Conservation (phyloP, 176 grass and related monocot genomes). For the Guadua angustifolia region DNA sequence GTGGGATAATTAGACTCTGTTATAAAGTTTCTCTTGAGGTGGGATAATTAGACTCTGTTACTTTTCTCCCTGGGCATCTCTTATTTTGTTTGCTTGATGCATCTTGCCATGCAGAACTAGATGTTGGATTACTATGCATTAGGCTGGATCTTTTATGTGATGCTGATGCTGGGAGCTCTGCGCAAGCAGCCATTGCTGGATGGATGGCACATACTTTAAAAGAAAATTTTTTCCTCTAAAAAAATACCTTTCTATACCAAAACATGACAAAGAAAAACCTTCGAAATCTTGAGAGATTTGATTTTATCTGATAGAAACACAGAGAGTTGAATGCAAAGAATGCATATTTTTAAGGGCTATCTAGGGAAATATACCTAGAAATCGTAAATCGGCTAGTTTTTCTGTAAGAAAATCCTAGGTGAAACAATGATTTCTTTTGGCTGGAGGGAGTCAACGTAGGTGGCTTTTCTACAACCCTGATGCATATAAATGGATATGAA, state of each 20-base stretch:
- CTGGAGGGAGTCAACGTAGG: not conserved
- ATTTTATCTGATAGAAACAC: not conserved
- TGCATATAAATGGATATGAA: not conserved
- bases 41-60: not conserved
- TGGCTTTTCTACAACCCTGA: not conserved
- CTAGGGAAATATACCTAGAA: not conserved
- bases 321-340: not conserved
- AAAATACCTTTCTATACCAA: not conserved
- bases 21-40: not conserved
- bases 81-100: not conserved
- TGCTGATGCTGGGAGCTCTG: not conserved
- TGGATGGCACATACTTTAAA: not conserved
- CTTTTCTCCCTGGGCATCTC: not conserved
- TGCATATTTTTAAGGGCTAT: not conserved
- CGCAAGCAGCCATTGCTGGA: not conserved
- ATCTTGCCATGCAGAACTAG: slow-evolving; percentile 25
- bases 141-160: not conserved
- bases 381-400: not conserved
- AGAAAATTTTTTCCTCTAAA: not conserved
- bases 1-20: not conserved
- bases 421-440: slow-evolving; percentile 12
- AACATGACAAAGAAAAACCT: not conserved
- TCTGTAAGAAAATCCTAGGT: not conserved
- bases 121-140: not conserved
- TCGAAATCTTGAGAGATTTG: not conserved